Evolutionary conservation across 2,329 filamentous ascomycete genomes (phyloP).

Genomic region (Elsinoe arachidis): DNA sequence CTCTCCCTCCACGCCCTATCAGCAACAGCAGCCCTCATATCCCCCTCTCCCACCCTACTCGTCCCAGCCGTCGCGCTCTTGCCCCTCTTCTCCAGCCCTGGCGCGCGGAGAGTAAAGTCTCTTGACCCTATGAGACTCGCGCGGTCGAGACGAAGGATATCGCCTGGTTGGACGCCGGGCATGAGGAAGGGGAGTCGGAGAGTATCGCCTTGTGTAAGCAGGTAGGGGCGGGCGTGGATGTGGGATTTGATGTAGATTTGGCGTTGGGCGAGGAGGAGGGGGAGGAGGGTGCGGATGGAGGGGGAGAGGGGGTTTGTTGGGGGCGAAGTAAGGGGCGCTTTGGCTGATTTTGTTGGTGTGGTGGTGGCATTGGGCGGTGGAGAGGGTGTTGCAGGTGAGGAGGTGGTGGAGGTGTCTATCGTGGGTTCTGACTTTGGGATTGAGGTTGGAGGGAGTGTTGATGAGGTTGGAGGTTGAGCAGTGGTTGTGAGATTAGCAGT

Average conservation of each 20-base stretch:
- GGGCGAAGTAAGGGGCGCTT: conserved; percentile 16
- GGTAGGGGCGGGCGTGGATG: conserved; percentile 71
- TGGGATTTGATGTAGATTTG: conserved; percentile 71
- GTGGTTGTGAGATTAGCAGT: conserved; percentile 38
- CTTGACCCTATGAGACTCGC: conserved; percentile 74
- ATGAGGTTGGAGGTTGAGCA: conserved; percentile 30
- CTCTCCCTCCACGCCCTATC: conserved; percentile 19
- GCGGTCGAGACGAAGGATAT: conserved; percentile 79
- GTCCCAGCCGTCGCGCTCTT: conserved; percentile 23
- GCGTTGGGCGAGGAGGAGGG: conserved; percentile 63
- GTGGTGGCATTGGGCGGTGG: not conserved
- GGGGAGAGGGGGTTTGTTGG: conserved; percentile 40
- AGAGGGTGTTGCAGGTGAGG: too few relatives aligned
- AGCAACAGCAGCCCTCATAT: conserved; percentile 18
- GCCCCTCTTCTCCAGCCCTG: conserved; percentile 43
- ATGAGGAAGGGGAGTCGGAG: conserved; percentile 43
- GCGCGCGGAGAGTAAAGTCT: conserved; percentile 77
- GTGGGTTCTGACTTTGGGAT: conserved; percentile 18
- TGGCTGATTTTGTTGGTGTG: not conserved
- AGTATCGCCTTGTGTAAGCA: conserved; percentile 54
- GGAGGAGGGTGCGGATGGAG: conserved; percentile 55
- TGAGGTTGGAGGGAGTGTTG: conserved; percentile 23
- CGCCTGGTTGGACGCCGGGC: conserved; percentile 55
- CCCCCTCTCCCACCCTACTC: conserved; percentile 18
- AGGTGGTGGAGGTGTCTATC: too few relatives aligned